Percentiles rank a stretch among this genome's conserved stretches.
Conservation (phyloP, 345 rosid species). For the Brassica incana region DNA sequence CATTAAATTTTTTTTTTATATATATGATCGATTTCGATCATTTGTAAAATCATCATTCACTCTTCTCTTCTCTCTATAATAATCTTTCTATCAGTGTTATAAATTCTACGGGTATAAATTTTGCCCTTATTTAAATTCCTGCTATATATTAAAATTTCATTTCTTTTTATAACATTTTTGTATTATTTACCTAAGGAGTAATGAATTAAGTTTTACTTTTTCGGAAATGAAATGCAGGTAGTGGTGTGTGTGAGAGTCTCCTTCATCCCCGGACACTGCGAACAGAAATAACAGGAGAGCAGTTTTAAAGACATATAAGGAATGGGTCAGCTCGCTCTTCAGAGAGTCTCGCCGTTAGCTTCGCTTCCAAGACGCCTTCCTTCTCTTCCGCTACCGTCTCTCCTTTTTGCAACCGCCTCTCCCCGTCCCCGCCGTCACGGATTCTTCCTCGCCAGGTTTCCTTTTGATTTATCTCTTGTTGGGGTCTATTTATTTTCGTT, state of each 20-base stretch:
- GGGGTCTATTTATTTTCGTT: background rate
- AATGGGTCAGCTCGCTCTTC: constrained; percentile 45
- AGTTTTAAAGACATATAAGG: constrained; percentile 14
- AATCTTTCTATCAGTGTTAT: too few species aligned
- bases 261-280: constrained; percentile 23
- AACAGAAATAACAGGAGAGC: constrained; percentile 22
- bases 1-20: too few species aligned
- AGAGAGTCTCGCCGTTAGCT: constrained; percentile 31
- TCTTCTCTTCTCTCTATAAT: too few species aligned
- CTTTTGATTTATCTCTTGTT: background rate
- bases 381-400: constrained; percentile 18
- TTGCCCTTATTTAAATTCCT: too few species aligned
- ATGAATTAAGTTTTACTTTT: too few species aligned
- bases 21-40: too few species aligned
- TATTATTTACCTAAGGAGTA: too few species aligned
- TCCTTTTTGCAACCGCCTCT: constrained; percentile 24
- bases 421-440: constrained; percentile 31
- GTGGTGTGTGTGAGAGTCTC: background rate
- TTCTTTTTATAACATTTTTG: too few species aligned
- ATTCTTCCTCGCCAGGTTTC: constrained; percentile 36
- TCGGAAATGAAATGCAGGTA: background rate
- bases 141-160: too few species aligned
- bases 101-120: too few species aligned
- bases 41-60: too few species aligned
- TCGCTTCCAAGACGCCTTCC: constrained; percentile 33